phyloP scores from a whole-genome alignment of 805 yeast species.

The Clavispora santaluciae region DNA sequence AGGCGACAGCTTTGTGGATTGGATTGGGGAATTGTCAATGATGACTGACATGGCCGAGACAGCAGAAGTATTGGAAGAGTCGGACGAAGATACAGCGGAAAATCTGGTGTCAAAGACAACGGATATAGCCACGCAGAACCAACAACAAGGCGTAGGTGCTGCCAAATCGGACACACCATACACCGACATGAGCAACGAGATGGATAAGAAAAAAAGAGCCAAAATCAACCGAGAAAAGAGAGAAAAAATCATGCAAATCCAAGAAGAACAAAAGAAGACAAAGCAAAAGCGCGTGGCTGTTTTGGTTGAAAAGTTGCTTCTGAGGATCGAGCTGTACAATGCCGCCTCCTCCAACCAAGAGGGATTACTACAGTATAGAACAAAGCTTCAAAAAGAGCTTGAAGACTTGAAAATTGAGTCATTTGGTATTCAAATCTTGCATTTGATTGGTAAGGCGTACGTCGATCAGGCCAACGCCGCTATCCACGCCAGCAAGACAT shows the following conservation, averaged over 20 bases:
- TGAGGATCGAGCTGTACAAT: conserved; percentile 42
- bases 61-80: conserved; percentile 41
- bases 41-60: conserved; percentile 68
- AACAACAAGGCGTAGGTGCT: background rate
- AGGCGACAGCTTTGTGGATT: conserved; percentile 71
- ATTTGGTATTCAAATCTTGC: conserved; percentile 85
- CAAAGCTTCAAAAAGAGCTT: conserved; percentile 54
- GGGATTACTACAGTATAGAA: conserved; percentile 52
- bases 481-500: conserved; percentile 69
- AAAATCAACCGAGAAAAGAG: conserved; percentile 35
- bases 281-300: conserved; percentile 47
- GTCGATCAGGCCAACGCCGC: conserved; percentile 68
- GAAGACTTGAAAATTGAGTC: conserved; percentile 90
- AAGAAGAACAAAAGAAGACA: conserved; percentile 50
- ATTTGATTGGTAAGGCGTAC: conserved; percentile 78
- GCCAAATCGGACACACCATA: conserved; percentile 2
- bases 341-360: conserved; percentile 62
- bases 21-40: conserved; percentile 85
- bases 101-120: conserved; percentile 2
- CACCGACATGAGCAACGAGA: conserved; percentile 17
- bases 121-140: conserved; percentile 21
- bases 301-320: conserved; percentile 44
- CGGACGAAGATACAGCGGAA: conserved; percentile 24
- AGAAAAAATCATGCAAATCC: conserved; percentile 47
- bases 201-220: conserved; percentile 26